Percentiles rank a stretch among this genome's conserved stretches.
Conservation (phyloP, 768 basidiomycete genomes). For the Cystoderma amianthinum region DNA sequence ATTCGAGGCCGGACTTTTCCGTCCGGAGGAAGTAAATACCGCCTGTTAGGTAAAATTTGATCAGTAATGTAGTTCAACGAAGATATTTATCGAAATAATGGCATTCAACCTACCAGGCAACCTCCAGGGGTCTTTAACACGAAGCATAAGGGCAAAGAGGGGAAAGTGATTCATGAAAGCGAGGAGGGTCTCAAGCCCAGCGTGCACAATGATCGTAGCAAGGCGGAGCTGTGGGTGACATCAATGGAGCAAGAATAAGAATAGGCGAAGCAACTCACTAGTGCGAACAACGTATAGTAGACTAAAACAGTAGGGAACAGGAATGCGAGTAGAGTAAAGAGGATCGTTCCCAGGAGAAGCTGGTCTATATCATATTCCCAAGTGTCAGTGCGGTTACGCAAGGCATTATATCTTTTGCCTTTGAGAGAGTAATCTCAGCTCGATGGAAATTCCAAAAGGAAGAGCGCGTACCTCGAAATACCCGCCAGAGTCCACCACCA, state of each 20-base stretch:
- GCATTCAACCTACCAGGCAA: slow-evolving; percentile 56
- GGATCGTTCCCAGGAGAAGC: slow-evolving; percentile 86
- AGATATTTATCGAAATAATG: background rate
- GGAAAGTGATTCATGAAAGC: slow-evolving; percentile 91
- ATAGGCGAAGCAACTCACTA: slow-evolving; percentile 27
- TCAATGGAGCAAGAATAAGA: slow-evolving; percentile 21
- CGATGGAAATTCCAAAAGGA: too few relatives aligned
- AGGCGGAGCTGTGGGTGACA: slow-evolving; percentile 27
- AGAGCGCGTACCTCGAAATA: slow-evolving; percentile 67
- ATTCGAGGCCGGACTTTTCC: slow-evolving; percentile 7
- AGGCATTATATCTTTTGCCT: slow-evolving; percentile 87
- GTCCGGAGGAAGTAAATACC: slow-evolving; percentile 12
- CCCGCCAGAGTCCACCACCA: slow-evolving; percentile 72
- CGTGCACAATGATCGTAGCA: slow-evolving; percentile 50
- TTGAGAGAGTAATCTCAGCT: background rate
- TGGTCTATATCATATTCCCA: slow-evolving; percentile 93
- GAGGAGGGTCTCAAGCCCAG: slow-evolving; percentile 54
- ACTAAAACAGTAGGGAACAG: slow-evolving; percentile 80
- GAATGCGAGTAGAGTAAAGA: slow-evolving; percentile 79
- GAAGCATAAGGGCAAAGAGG: slow-evolving; percentile 79
- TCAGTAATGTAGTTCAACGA: slow-evolving; percentile 10
- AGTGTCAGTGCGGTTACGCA: slow-evolving; percentile 83
- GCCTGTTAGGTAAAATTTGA: slow-evolving; percentile 23
- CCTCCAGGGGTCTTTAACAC: slow-evolving; percentile 76
- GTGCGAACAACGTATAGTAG: slow-evolving; percentile 79